Evolutionary conservation across 192 early-diverging fungal species (phyloP), one percentile per base, ranked within the genome.

Genomic region (Mortierella claussenii): DNA sequence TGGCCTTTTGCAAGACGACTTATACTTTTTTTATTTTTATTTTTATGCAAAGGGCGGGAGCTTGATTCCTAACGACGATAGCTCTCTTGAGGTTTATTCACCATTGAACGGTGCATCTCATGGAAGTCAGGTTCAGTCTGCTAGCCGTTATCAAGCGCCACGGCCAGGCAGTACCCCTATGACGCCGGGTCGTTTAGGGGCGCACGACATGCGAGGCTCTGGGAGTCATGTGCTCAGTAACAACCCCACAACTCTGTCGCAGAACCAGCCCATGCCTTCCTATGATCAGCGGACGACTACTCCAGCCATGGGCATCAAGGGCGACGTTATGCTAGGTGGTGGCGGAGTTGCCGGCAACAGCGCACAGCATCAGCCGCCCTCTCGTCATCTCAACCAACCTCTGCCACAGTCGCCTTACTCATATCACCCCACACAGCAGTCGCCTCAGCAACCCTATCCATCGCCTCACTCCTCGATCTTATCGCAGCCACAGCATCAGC

Each of bases 391-490:
- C 26, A 55, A 55, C 27, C 73, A 66, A 23, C 27, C 63, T 11
- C 21, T 76, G 27, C 65, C 73, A 6, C 73, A 76, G 40, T 67
- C 73, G 28, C 73, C 64, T 9, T 76, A 76, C 30, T 67, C 64
- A 12, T 67, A 76, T 31, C 73, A 76, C 32, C 44, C 73, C 9
- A 62, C 64, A 3, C 73, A 76, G 26, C 73, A 65, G 51, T 76
- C 73, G 23, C 73, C 73, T 26, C 73, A 76, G 23, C 73, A 76
- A 24, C 63, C 63, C 0, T 76, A 76, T 34, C 73, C 73, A 31
- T 76, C 73, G 20, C 73, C 73, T 1, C 73, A 76, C 47, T 17
- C 37, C 0, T 75, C 70, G 4, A 67, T 76, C 30, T 46, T 76
- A 13, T 53, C 73, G 2, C 73, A 76, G 30, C 33, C 71, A 13